Evolutionary conservation across 495 filamentous ascomycete species (phyloP).

Genomic region (Tuber aestivum): DNA sequence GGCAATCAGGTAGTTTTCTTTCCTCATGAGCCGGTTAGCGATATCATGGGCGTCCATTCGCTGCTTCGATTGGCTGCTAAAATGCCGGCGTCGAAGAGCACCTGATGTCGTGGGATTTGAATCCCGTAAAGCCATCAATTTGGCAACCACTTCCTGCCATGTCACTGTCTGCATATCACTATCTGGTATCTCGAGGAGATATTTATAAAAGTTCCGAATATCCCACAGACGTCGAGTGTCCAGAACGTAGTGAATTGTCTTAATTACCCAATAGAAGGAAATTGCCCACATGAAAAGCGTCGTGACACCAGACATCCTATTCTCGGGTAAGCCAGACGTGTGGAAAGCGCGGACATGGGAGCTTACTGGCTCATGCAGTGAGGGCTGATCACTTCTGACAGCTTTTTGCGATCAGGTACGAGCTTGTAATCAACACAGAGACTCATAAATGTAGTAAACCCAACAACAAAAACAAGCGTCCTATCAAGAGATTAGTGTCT

Average conservation of each 20-base stretch:
- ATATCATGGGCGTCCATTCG: constrained; percentile 95
- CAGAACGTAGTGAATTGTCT: constrained; percentile 65
- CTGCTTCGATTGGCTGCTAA: constrained; percentile 72
- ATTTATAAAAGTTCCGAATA: constrained; percentile 81
- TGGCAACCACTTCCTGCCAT: constrained; percentile 88
- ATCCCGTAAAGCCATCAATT: constrained; percentile 81
- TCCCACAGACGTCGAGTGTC: constrained; percentile 68
- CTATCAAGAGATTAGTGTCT: constrained; percentile 42
- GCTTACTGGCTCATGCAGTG: constrained; percentile 60
- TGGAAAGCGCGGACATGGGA: not conserved
- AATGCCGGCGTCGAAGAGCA: constrained; percentile 53
- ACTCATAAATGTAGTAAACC: constrained; percentile 75
- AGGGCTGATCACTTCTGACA: constrained; percentile 70
- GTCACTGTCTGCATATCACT: constrained; percentile 91
- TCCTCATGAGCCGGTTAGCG: constrained; percentile 91
- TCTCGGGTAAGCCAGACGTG: constrained; percentile 10
- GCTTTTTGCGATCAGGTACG: constrained; percentile 64
- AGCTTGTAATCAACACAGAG: constrained; percentile 80
- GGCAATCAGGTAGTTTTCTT: constrained; percentile 93
- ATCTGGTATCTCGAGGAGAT: constrained; percentile 82
- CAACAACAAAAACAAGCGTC: constrained; percentile 70
- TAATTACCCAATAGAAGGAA: constrained; percentile 79
- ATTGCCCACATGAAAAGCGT: constrained; percentile 80
- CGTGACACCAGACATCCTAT: constrained; percentile 71
- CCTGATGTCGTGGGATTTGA: constrained; percentile 76